A percentile compares a stretch with the other conserved stretches of the same genome.
phyloP scores from a whole-genome alignment of 106 monocot species.

The Allium fistulosum region DNA sequence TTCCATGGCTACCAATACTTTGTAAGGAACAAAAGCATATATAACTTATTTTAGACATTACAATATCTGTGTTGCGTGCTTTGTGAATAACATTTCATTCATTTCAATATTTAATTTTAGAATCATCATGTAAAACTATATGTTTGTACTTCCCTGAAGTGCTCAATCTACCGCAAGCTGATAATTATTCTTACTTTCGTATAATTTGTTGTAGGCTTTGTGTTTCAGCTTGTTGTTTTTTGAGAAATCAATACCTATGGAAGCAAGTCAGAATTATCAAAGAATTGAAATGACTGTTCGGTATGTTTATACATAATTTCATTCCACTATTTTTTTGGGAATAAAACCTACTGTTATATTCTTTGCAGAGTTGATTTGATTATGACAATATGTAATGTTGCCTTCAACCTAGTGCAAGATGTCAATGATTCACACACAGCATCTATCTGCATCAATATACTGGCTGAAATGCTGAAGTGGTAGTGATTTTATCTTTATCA shows the following conservation, averaged over 20 bases:
- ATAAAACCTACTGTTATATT: neutral
- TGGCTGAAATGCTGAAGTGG: conserved; percentile 75
- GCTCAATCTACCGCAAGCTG: neutral
- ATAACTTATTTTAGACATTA: too few species aligned
- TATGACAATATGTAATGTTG: conserved; percentile 44
- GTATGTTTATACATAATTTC: conserved; percentile 19
- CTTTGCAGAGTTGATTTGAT: conserved; percentile 65
- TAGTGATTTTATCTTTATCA: conserved; percentile 12
- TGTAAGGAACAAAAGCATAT: too few species aligned
- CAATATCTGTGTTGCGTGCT: too few species aligned
- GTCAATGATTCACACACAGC: conserved; percentile 22
- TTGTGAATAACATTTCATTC: too few species aligned
- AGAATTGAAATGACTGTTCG: conserved; percentile 27
- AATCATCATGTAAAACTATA: too few species aligned
- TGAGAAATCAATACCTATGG: conserved; percentile 25
- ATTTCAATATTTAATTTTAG: too few species aligned
- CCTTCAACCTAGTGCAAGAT: conserved; percentile 41
- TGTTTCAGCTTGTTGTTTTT: conserved; percentile 57
- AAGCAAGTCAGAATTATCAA: conserved; percentile 21
- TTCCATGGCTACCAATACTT: too few species aligned
- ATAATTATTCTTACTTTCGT: neutral
- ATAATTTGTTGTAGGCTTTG: conserved; percentile 31
- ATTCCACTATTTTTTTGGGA: too few species aligned
- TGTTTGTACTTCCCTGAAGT: neutral
- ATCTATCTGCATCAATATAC: conserved; percentile 57